phyloP scores from a whole-genome alignment of 345 rosid species.

The Eucalyptus decipiens region DNA sequence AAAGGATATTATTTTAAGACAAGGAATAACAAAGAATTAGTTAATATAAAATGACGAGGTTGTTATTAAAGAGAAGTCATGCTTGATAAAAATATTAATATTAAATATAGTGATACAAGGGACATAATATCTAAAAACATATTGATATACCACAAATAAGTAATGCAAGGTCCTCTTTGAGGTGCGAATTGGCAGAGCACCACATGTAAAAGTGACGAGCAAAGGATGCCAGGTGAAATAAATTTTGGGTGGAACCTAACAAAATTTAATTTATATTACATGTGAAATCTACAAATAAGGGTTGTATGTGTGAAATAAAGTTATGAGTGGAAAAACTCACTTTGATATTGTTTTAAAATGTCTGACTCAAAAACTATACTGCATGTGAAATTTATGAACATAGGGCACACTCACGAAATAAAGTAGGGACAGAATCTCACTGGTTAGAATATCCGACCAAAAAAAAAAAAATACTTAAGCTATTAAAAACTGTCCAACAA shows the following conservation, averaged over 20 bases:
- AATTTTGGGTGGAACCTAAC: not conserved
- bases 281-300: not conserved
- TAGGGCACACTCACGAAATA: rapidly evolving
- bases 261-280: not conserved
- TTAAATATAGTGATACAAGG: not conserved
- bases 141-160: not conserved
- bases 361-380: too few species aligned
- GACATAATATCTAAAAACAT: not conserved
- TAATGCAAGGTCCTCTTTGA: not conserved
- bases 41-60: not conserved
- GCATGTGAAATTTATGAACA: too few species aligned
- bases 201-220: not conserved
- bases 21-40: too few species aligned
- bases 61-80: too few species aligned
- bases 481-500: too few species aligned
- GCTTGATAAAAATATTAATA: too few species aligned
- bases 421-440: too few species aligned
- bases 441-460: not conserved
- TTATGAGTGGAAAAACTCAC: too few species aligned
- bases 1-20: not conserved
- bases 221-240: not conserved
- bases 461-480: too few species aligned
- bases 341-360: too few species aligned
- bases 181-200: not conserved
- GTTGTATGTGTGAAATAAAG: not conserved